Percentiles rank a stretch among this genome's conserved stretches.
These are phyloP conservation scores for Penicillium subrubescens DNA, from an alignment of 495 filamentous ascomycete genomes.

Conservation along the genomic window DNA sequence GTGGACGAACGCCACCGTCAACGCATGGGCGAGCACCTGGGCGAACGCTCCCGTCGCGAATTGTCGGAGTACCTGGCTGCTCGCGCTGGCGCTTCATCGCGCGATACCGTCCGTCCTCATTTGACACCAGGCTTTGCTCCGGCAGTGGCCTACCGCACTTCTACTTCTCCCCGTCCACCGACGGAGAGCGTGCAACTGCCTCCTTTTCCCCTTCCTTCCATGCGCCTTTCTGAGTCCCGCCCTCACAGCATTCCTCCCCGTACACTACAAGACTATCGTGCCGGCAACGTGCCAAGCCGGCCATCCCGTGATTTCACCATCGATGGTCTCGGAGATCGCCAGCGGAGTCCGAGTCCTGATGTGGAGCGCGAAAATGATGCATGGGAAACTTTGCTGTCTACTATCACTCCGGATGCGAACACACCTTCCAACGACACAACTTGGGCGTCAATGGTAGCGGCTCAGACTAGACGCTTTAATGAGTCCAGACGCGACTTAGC, in stretches of 20 bases:
- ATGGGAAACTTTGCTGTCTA: constrained; percentile 81
- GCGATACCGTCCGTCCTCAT: constrained; percentile 2
- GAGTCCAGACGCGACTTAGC: constrained; percentile 27
- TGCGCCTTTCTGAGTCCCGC: constrained; percentile 26
- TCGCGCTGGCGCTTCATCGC: constrained; percentile 18
- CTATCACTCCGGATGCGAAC: constrained; percentile 77
- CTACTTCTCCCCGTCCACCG: constrained; percentile 26
- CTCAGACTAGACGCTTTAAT: constrained; percentile 24
- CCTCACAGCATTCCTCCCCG: constrained; percentile 17
- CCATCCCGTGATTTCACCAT: constrained; percentile 33
- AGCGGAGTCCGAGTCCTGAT: constrained; percentile 78
- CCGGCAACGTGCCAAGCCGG: constrained; percentile 24
- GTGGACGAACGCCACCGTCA: too few relatives aligned
- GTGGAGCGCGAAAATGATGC: constrained; percentile 54
- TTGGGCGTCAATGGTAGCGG: constrained; percentile 65
- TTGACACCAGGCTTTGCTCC: constrained; percentile 52
- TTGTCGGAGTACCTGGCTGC: constrained; percentile 26
- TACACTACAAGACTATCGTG: constrained; percentile 26
- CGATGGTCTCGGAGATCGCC: constrained; percentile 82
- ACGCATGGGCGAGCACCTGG: constrained; percentile 21
- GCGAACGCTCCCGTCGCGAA: constrained; percentile 38
- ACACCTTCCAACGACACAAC: constrained; percentile 80
- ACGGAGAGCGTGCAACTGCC: constrained; percentile 29
- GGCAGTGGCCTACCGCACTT: constrained; percentile 39
- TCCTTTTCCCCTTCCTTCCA: constrained; percentile 13